Evolutionary conservation across 176 grass and related monocot species (phyloP).

Genomic region (Oryza meyeriana): DNA sequence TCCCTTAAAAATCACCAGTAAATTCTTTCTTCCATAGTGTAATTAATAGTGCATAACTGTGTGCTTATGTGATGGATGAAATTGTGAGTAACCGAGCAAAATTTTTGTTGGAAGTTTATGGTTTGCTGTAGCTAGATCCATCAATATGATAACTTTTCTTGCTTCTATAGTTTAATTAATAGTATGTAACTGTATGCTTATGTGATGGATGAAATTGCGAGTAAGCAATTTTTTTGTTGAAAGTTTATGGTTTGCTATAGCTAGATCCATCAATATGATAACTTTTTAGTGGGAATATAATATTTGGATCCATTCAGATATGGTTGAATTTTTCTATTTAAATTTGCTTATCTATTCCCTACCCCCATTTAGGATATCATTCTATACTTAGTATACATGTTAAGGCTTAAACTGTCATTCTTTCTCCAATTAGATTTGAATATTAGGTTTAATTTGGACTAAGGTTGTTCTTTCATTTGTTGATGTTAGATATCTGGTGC

Average conservation of each 20-base stretch:
- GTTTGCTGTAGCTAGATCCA: background rate
- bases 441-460: background rate
- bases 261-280: background rate
- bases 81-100: background rate
- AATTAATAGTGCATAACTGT: too few relatives aligned
- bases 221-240: background rate
- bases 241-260: background rate
- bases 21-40: background rate
- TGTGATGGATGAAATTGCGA: background rate
- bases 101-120: background rate
- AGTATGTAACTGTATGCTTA: background rate
- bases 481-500: background rate
- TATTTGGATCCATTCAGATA: constrained; percentile 1
- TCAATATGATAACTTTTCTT: background rate
- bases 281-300: background rate
- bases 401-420: background rate
- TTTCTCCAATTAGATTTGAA: background rate
- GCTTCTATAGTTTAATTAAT: background rate
- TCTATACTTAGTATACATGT: background rate
- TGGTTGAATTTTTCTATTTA: background rate
- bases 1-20: background rate
- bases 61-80: background rate
- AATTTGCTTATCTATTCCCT: background rate
- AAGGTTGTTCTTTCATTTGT: background rate
- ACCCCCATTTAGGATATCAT: background rate